Base-by-base conservation (phyloP, 202 grass and related monocot species). In the Dendrocalamus latiflorus region DNA sequence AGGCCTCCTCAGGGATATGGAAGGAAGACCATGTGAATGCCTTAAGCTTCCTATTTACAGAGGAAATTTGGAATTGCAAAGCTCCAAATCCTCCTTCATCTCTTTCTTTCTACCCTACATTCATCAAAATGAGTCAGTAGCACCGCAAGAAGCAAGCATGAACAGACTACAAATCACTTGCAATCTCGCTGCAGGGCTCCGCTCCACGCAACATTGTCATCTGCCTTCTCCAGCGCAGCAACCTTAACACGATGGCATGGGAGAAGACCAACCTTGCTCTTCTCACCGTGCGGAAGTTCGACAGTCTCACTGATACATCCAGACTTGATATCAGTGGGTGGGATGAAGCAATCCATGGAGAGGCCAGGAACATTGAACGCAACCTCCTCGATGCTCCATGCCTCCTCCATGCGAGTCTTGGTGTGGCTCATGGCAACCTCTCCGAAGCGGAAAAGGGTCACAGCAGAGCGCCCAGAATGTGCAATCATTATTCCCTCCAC, bases 291-390 rank as follows among this genome's bases (percentile, higher is more conserved):
- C 15, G 91, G 82, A 8, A 91, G 82, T 71, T 93, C 91, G 9
- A 89, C 73, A 20, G 86, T 79, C 83, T 93, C 94, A 72, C 89
- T 83, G 83, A 97, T 55, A 33, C 86, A 93, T 61, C 88, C 94
- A 30, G 76, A 88, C 78, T 93, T 93, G 78, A 97, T 85, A 64
- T 97, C 94, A 7, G 85, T 87, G 37, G 94, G 94, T 13, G 94
- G 94, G 45, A 97, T 97, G 89, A 97, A 97, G 72, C 94, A 97
- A 70, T 97, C 94, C 66, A 91, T 88, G 74, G 91, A 93, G 6
- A 97, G 86, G 30, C 94, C 94, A 0, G 88, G 81, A 10, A 97
- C 94, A 63, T 97, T 90, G 88, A 93, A 97, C 1, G 86, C 94
- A n/a, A n/a, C n/a, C n/a, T n/a, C n/a, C n/a, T n/a, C n/a, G n/a